Evolutionary conservation across 495 filamentous ascomycete genomes (phyloP), one percentile per base, ranked within the genome.

Genomic region (Lepidopterella palustris): DNA sequence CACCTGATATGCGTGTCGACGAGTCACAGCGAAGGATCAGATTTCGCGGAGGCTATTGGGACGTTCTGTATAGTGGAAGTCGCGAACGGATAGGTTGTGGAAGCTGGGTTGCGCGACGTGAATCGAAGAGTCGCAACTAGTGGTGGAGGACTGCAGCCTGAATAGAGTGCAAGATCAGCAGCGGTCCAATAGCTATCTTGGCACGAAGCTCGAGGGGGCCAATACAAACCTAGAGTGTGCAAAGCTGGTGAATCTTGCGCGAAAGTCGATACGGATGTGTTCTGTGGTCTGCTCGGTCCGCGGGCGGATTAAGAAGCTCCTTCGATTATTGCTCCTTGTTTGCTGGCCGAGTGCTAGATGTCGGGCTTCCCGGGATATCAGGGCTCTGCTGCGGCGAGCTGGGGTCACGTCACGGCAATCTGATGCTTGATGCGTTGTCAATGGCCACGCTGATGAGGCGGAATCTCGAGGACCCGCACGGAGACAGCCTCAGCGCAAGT

Each of bases 401-500:
- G 24, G 58, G 58, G 50, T 61, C 65, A 60, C 65, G 65, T 67
- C 65, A 64, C 65, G 45, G 55, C 59, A 60, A 45, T 24, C 57
- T 50, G 63, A 62, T 61, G 63, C 59, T 67, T 58, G 64, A 67
- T 67, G 65, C 53, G 65, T 64, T 67, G 65, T 64, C 65, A 67
- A 64, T 67, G 65, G 65, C 65, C 61, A 64, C 57, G 61, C 60
- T 64, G 58, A 51, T 59, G 61, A 67, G 61, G 58, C 65, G 65
- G 52, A 40, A 66, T 59, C 55, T 54, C n/a, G 51, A 27, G 21
- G 35, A 25, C 18, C 59, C 50, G 59, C 54, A 59, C 53, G 59
- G 50, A 54, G 24, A 51, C 39, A 65, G 62, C 39, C 53, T 57
- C 62, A 58, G 57, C 49, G 50, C 57, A 51, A 51, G 45, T 25